Conservation (phyloP, 2,329 filamentous ascomycete species). For the Dendryphion nanum region DNA sequence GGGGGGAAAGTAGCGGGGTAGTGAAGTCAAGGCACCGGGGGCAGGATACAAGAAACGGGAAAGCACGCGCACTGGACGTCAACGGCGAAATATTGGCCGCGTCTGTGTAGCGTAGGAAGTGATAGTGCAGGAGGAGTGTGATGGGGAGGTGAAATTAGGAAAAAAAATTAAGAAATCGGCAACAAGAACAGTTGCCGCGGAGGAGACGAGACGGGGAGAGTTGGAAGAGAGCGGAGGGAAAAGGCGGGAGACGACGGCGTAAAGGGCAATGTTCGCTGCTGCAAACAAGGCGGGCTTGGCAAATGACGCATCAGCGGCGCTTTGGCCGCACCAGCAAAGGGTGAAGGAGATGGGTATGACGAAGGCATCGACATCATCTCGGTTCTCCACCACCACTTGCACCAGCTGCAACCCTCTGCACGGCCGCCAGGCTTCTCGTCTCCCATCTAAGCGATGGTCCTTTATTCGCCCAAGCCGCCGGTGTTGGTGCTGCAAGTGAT, state of each 20-base stretch:
- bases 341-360: constrained; percentile 3
- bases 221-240: not conserved
- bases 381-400: not conserved
- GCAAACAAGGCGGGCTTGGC: constrained; percentile 2
- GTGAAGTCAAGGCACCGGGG: constrained; percentile 9
- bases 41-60: constrained; percentile 11
- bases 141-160: not conserved
- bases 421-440: not conserved
- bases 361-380: constrained; percentile 2
- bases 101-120: not conserved
- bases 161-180: constrained; percentile 1
- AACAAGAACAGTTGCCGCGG: too few species aligned
- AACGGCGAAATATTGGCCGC: not conserved
- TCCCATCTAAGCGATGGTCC: not conserved
- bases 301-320: constrained; percentile 6
- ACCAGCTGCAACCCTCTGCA: not conserved
- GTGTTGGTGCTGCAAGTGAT: not conserved
- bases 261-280: not conserved
- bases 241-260: not conserved
- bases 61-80: constrained; percentile 1
- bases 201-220: too few species aligned
- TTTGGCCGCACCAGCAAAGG: not conserved
- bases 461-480: not conserved
- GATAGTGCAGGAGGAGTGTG: not conserved
- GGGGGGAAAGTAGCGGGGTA: constrained; percentile 2